Percentiles rank a stretch among this genome's conserved stretches.
Conservation (phyloP, 2,329 filamentous ascomycete species). For the Colletotrichum euphorbiae region DNA sequence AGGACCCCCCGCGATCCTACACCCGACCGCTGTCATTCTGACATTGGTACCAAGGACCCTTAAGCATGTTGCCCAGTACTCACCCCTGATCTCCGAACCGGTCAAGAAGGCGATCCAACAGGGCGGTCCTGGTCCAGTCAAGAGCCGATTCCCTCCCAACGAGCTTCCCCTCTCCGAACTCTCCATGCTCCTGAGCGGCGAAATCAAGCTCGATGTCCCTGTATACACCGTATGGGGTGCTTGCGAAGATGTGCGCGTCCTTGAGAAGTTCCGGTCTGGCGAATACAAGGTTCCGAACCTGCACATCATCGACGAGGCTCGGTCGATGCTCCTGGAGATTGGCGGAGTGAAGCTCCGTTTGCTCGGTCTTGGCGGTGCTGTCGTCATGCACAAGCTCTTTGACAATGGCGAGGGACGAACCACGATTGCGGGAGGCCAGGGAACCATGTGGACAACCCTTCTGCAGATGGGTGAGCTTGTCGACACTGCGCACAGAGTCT, state of each 20-base stretch:
- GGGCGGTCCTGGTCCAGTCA: constrained; percentile 81
- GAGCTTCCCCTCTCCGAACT: constrained; percentile 94
- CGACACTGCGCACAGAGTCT: constrained; percentile 97
- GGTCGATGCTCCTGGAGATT: constrained; percentile 92
- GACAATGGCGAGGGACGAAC: constrained; percentile 98
- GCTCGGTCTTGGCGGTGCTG: constrained; percentile 91
- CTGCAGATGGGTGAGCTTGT: constrained; percentile 98
- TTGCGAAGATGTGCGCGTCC: constrained; percentile 95
- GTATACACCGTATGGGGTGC: constrained; percentile 99
- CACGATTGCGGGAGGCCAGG: constrained; percentile 97
- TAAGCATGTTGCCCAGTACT: constrained; percentile 99
- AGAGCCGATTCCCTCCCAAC: constrained; percentile 82
- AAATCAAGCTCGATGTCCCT: constrained; percentile 91
- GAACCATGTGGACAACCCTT: constrained; percentile 99
- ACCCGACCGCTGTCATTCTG: constrained; percentile 35
- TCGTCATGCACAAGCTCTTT: constrained; percentile 99
- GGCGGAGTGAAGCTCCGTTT: constrained; percentile 96
- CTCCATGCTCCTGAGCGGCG: constrained; percentile 86
- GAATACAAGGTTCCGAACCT: constrained; percentile 99
- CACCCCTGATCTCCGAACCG: constrained; percentile 86
- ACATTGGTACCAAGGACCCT: constrained; percentile 74
- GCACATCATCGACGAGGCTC: constrained; percentile 98
- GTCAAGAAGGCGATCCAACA: constrained; percentile 75
- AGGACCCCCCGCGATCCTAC: constrained; percentile 51
- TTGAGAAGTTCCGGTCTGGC: constrained; percentile 96